These are phyloP conservation scores for Wickerhamomyces sp. DNA, from an alignment of 1,139 yeast species.

Conservation along the genomic window DNA sequence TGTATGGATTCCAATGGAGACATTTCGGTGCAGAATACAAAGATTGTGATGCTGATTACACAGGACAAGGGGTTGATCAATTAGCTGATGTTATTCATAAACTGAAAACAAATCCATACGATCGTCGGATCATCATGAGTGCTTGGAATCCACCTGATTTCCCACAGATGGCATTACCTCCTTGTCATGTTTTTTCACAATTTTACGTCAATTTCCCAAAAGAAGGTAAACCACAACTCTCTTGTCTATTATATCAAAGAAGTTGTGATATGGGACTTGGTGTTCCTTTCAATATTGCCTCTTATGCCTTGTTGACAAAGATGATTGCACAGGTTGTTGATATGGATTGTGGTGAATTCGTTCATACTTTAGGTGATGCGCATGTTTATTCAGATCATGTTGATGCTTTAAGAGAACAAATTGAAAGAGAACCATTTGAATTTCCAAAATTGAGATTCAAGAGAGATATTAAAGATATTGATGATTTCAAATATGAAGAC, in stretches of 20 bases:
- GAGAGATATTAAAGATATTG: slow-evolving; percentile 65
- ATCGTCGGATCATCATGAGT: slow-evolving; percentile 86
- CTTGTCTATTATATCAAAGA: slow-evolving; percentile 89
- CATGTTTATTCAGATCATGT: slow-evolving; percentile 92
- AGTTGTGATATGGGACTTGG: slow-evolving; percentile 99
- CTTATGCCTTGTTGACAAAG: slow-evolving; percentile 84
- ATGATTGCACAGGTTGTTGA: slow-evolving; percentile 95
- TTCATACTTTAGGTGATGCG: slow-evolving; percentile 95
- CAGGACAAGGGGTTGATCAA: slow-evolving; percentile 89
- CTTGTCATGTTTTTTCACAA: slow-evolving; percentile 95
- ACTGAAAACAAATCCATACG: slow-evolving; percentile 84
- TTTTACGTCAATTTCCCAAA: slow-evolving; percentile 83
- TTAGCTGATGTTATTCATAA: slow-evolving; percentile 73
- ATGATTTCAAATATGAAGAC: slow-evolving; percentile 85
- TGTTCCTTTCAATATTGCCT: slow-evolving; percentile 96
- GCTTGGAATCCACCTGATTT: slow-evolving; percentile 99
- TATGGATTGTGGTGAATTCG: slow-evolving; percentile 91
- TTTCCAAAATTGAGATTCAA: slow-evolving; percentile 78
- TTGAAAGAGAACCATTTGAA: slow-evolving; percentile 62
- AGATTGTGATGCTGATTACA: slow-evolving; percentile 82
- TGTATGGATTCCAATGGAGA: slow-evolving; percentile 98
- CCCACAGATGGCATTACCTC: slow-evolving; percentile 92
- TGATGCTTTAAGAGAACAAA: slow-evolving; percentile 80
- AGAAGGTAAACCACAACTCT: slow-evolving; percentile 55
- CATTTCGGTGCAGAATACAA: slow-evolving; percentile 92